Evolutionary conservation across 768 basidiomycete genomes (phyloP).

Genomic region (Amanita brunnescens): DNA sequence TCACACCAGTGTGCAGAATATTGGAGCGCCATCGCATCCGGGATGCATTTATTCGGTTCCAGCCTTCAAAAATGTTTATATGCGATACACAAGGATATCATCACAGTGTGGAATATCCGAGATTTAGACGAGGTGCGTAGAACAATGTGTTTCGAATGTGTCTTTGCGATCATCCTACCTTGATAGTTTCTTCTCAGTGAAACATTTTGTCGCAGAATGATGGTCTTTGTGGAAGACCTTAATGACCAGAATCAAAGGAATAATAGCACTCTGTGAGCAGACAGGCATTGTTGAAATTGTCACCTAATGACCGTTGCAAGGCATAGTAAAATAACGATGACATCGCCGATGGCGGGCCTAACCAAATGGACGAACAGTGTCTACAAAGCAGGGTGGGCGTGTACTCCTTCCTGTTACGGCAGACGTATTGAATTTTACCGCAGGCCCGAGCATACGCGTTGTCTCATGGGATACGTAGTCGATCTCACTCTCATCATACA

Average conservation of each 20-base stretch:
- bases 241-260: neutral
- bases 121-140: neutral
- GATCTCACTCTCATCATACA: conserved; percentile 1
- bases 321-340: neutral
- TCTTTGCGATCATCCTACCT: neutral
- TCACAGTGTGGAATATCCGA: conserved; percentile 1
- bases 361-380: neutral
- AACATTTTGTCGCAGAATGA: neutral
- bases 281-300: neutral
- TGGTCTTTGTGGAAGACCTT: neutral
- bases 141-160: neutral
- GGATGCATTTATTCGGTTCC: neutral
- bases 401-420: neutral
- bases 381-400: neutral
- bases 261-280: neutral
- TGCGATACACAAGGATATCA: neutral
- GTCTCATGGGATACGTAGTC: conserved; percentile 2
- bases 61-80: neutral
- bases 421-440: neutral
- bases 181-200: neutral
- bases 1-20: neutral
- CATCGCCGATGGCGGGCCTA: neutral
- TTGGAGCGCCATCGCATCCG: conserved; percentile 1
- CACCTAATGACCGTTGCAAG: neutral
- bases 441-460: neutral